Evolutionary conservation across 2,329 filamentous ascomycete species (phyloP).

Genomic region (Blastomyces gilchristii): DNA sequence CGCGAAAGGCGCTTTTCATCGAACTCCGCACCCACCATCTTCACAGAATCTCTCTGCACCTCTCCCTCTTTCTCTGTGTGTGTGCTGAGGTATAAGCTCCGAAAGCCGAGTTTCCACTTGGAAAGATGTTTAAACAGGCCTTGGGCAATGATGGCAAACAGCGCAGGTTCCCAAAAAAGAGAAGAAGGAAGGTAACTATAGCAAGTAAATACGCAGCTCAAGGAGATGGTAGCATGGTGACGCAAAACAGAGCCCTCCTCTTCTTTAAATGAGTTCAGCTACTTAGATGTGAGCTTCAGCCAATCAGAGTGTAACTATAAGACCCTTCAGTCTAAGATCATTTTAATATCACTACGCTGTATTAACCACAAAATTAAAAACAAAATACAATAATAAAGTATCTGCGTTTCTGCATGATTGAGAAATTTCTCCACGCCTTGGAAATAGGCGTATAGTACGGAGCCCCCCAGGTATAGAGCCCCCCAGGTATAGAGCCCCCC

Average conservation of each 20-base stretch:
- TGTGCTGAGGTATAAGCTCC: constrained; percentile 1
- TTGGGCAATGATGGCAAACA: not conserved
- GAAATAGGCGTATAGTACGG: no score
- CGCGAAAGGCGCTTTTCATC: not conserved
- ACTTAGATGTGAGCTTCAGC: no score
- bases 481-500: no score
- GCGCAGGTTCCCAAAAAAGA: not conserved
- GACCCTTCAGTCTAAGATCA: no score
- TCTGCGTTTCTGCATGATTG: no score
- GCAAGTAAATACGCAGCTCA: not conserved
- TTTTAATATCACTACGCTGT: no score
- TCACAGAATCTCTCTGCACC: constrained; percentile 1
- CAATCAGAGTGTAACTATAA: no score
- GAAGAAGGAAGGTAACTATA: not conserved
- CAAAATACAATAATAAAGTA: no score
- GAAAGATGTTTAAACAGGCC: not conserved
- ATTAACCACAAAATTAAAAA: not conserved
- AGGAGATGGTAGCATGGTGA: constrained; percentile 1
- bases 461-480: no score
- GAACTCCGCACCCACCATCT: constrained; percentile 4
- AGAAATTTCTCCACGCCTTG: no score
- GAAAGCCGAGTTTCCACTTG: not conserved
- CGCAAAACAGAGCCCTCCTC: not conserved
- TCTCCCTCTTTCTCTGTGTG: not conserved
- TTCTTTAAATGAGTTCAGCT: no score